Evolutionary conservation across 2,329 filamentous ascomycete species (phyloP).

Genomic region (Nemania abortiva): DNA sequence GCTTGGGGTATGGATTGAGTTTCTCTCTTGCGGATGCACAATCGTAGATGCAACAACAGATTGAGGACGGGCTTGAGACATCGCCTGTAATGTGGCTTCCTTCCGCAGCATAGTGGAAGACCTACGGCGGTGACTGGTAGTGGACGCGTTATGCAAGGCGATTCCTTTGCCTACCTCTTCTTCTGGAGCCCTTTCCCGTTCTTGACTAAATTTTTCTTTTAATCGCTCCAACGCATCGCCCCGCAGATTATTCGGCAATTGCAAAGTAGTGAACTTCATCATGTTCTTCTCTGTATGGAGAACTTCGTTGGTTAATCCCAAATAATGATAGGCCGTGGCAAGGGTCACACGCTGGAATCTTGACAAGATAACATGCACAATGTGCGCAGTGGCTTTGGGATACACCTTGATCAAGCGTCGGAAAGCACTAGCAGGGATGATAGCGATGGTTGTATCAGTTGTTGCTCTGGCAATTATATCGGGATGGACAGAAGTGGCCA

Average conservation of each 20-base stretch:
- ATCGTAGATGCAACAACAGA: constrained; percentile 59
- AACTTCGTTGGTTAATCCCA: constrained; percentile 92
- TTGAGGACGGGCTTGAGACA: constrained; percentile 60
- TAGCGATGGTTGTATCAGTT: constrained; percentile 96
- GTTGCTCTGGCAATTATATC: constrained; percentile 97
- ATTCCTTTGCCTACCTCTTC: constrained; percentile 93
- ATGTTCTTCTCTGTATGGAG: constrained; percentile 93
- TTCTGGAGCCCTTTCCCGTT: constrained; percentile 82
- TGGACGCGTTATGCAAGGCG: constrained; percentile 85
- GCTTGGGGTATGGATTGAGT: constrained; percentile 65
- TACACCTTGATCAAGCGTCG: constrained; percentile 92
- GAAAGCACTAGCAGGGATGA: constrained; percentile 97
- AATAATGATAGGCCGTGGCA: constrained; percentile 92
- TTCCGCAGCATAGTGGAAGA: constrained; percentile 82
- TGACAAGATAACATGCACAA: constrained; percentile 96
- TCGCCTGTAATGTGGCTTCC: constrained; percentile 80
- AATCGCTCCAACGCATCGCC: constrained; percentile 84
- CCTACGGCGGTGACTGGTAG: constrained; percentile 72
- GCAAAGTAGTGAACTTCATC: constrained; percentile 90
- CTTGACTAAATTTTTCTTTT: constrained; percentile 91
- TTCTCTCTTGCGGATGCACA: constrained; percentile 57
- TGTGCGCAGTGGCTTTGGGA: constrained; percentile 95
- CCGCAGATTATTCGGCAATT: constrained; percentile 89
- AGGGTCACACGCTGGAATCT: constrained; percentile 94
- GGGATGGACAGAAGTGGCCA: constrained; percentile 86